Evolutionary conservation across 768 basidiomycete species (phyloP), one percentile per base, ranked within the genome.

Genomic region (Podaxis mareebaensis): DNA sequence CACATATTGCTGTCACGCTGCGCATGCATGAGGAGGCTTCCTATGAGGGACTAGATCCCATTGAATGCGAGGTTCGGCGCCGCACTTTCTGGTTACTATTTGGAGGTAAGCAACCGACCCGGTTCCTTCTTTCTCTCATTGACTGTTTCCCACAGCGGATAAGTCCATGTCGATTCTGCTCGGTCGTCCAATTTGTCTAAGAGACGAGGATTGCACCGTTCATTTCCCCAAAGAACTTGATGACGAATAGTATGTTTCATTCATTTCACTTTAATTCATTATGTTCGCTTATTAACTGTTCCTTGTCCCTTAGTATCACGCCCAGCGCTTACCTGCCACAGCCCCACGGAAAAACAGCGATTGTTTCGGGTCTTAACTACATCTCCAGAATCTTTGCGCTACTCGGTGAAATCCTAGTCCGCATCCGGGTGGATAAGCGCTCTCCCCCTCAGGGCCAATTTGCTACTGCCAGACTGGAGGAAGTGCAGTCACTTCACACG

Each of bases 31-130:
- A 93, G 76, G 93, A 94, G 75, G 82, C 85, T 1, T 89, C 90
- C 20, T 94, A 95, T 71, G 88, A 91, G 60, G 85, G 85, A 10
- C 81, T 94, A 63, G 90, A 93, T 73, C 92, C 93, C 39, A 89
- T 96, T 65, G 93, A 96, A 79, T 89, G 88, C 65, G 92, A 95
- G 74, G 85, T 95, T 15, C 80, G 93, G n/a, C 83, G 94, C 59
- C 81, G 95, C 61, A 85, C 86, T 33, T 96, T 96, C 77, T 96
- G 93, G 92, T 78, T 96, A 12, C 82, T 95, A 40, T 95, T 95
- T 70, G 92, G 91, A 72, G 94, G 92, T 91, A 71, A 24, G 64
- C 55, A 84, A 39, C 36, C 60, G 56, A 20, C 40, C n/a, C 61
- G 22, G 46, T 57, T 36, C 46, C 55, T 60, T 61, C 17, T 24